Conservation (phyloP, 352 stramenopile genomes). For the Phytophthora tentaculata region DNA sequence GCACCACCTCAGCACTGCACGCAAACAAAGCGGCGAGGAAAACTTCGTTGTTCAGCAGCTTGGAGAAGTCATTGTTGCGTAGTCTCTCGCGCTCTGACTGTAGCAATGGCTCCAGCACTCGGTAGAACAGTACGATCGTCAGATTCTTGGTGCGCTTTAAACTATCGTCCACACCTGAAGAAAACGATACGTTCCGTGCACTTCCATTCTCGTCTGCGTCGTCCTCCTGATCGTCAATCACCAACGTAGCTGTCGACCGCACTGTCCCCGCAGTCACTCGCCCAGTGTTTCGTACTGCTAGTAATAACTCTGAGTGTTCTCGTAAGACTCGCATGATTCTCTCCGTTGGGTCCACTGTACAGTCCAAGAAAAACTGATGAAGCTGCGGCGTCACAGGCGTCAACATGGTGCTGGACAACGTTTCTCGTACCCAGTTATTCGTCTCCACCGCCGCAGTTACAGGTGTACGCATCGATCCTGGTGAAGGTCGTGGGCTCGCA, state of each 20-base stretch:
- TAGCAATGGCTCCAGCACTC: slow-evolving; percentile 78
- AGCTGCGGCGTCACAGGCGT: slow-evolving; percentile 55
- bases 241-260: slow-evolving; percentile 17
- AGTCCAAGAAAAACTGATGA: slow-evolving; percentile 66
- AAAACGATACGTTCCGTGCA: slow-evolving; percentile 22
- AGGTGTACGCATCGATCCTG: slow-evolving; percentile 64
- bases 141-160: slow-evolving; percentile 76
- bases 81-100: slow-evolving; percentile 74
- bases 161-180: slow-evolving; percentile 72
- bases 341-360: slow-evolving; percentile 57
- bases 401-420: slow-evolving; percentile 42
- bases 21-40: slow-evolving; percentile 84
- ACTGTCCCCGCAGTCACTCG: slow-evolving; percentile 21
- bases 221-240: slow-evolving; percentile 28
- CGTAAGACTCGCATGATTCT: slow-evolving; percentile 55
- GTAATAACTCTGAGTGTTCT: slow-evolving; percentile 57
- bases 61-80: slow-evolving; percentile 75
- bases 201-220: slow-evolving; percentile 28
- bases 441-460: slow-evolving; percentile 84
- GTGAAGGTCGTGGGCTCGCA: slow-evolving; percentile 49
- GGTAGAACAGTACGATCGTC: slow-evolving; percentile 78
- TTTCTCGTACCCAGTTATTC: slow-evolving; percentile 84
- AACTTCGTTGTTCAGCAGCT: slow-evolving; percentile 81
- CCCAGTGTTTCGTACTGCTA: slow-evolving; percentile 41
- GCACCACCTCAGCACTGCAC: slow-evolving; percentile 82